Base-by-base conservation (phyloP, 495 filamentous ascomycete species). In the Evernia prunastri region DNA sequence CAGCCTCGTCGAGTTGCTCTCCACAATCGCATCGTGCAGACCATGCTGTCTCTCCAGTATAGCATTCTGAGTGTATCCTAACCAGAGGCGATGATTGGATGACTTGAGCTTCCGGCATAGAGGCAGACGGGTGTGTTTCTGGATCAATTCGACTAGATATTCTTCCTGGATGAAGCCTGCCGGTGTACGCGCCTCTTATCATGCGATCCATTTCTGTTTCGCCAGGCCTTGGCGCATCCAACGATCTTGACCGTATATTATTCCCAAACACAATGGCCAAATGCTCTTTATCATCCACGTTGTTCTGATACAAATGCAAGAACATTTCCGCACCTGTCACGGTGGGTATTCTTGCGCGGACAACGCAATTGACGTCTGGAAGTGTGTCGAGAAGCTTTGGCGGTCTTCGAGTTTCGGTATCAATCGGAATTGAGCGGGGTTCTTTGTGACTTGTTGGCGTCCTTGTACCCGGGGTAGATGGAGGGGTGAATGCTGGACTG, bases 11-110 rank as follows among this genome's bases (percentile, higher is more conserved):
- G 3, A 99, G 79, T 73, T 99, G 94, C 75, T 97, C 95, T 35
- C 94, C 94, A 73, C 94, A 99, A 75, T 99, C 94, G 74, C 94
- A 99, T 8, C 94, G 85, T 31, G 95, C 93, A 1, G 90, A 96
- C 94, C 94, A 97, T 0, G 93, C 93, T 0, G 93, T 97, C 78
- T 99, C 94, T 18, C 94, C 94, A 0, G 94, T 99, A 74, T 99
- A 99, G 79, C 94, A 99, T 73, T 99, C 94, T 11, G 89, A 94
- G 74, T 99, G 94, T 74, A 99, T 97, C 61, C 94, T 82, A 20
- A 97, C 92, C 43, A 97, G 79, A 0, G 95, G 92, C 8, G 80
- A 61, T 45, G 63, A 17, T 25, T 58, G 72, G 40, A 23, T 69
- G 49, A 64, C 59, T 60, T 54, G 61, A 35, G 31, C 39, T 25